These are phyloP conservation scores for Arthrobotrys sinensis DNA, from an alignment of 2,329 filamentous ascomycete genomes.

Conservation along the genomic window DNA sequence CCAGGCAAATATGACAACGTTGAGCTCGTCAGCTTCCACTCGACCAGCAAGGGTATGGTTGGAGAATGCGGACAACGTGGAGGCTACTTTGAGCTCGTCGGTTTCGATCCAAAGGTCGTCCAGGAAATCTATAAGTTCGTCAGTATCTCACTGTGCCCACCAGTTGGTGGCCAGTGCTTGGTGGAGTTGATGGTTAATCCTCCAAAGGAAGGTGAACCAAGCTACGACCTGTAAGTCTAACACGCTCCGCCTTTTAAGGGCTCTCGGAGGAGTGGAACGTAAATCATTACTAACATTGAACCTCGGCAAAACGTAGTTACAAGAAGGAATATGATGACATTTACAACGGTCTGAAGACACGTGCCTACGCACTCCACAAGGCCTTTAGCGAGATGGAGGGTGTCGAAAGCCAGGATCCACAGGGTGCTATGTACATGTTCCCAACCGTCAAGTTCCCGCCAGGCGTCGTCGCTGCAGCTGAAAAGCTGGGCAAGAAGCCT, in stretches of 20 bases:
- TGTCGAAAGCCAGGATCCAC: slow-evolving; percentile 86
- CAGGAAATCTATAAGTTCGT: slow-evolving; percentile 99
- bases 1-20: slow-evolving; percentile 85
- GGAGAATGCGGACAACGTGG: slow-evolving; percentile 98
- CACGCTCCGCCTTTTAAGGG: neutral
- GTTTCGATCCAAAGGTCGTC: slow-evolving; percentile 87
- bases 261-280: slow-evolving; percentile 21
- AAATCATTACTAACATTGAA: slow-evolving; percentile 24
- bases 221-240: slow-evolving; percentile 75
- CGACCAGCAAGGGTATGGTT: slow-evolving; percentile 97
- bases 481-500: slow-evolving; percentile 79
- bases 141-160: slow-evolving; percentile 95
- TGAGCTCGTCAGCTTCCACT: slow-evolving; percentile 93
- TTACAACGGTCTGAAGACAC: slow-evolving; percentile 81
- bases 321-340: slow-evolving; percentile 87
- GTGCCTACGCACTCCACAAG: slow-evolving; percentile 87
- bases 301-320: slow-evolving; percentile 71
- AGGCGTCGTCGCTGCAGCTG: slow-evolving; percentile 83
- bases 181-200: slow-evolving; percentile 99
- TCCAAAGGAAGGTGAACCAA: slow-evolving; percentile 84
- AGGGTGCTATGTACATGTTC: slow-evolving; percentile 99
- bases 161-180: slow-evolving; percentile 94
- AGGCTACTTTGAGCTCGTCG: slow-evolving; percentile 95
- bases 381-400: slow-evolving; percentile 97
- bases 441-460: slow-evolving; percentile 86